phyloP scores from a whole-genome alignment of 495 filamentous ascomycete species.

The Trichodelitschia bisporula region DNA sequence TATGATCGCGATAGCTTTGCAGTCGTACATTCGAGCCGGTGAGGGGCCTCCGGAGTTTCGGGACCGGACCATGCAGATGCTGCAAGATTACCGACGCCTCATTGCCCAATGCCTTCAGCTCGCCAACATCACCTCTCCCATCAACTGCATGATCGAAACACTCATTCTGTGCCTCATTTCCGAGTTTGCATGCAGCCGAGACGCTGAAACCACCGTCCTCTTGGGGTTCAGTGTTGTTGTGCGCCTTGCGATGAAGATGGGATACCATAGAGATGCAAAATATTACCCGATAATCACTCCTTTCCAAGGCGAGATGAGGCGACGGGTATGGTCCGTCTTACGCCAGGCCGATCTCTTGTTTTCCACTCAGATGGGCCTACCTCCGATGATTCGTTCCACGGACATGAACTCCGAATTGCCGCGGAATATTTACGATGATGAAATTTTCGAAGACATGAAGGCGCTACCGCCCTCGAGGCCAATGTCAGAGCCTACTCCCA shows the following conservation, averaged over 20 bases:
- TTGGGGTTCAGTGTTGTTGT: conserved; percentile 58
- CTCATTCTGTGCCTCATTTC: conserved; percentile 66
- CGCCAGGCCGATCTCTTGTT: conserved; percentile 62
- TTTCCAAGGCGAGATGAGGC: conserved; percentile 78
- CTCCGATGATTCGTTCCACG: conserved; percentile 60
- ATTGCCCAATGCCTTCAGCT: conserved; percentile 72
- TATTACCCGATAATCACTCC: conserved; percentile 61
- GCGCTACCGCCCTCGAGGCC: conserved; percentile 52
- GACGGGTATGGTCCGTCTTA: conserved; percentile 72
- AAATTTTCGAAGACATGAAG: conserved; percentile 59
- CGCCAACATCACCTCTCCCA: conserved; percentile 75
- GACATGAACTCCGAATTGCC: conserved; percentile 76
- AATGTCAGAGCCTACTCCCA: conserved; percentile 52
- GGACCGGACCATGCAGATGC: conserved; percentile 28
- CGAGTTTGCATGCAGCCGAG: conserved; percentile 52
- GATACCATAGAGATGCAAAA: conserved; percentile 78
- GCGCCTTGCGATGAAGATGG: conserved; percentile 78
- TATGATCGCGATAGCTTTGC: conserved; percentile 71
- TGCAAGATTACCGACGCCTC: conserved; percentile 49
- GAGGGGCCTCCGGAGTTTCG: conserved; percentile 75
- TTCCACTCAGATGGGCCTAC: conserved; percentile 75
- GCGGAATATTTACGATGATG: conserved; percentile 80
- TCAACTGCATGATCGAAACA: conserved; percentile 69
- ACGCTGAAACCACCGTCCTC: conserved; percentile 64
- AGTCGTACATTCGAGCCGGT: conserved; percentile 71